Percentiles rank a stretch among this genome's conserved stretches.
Conservation (phyloP, 1,284 basidiomycete species). For the Volvariella surrecta region DNA sequence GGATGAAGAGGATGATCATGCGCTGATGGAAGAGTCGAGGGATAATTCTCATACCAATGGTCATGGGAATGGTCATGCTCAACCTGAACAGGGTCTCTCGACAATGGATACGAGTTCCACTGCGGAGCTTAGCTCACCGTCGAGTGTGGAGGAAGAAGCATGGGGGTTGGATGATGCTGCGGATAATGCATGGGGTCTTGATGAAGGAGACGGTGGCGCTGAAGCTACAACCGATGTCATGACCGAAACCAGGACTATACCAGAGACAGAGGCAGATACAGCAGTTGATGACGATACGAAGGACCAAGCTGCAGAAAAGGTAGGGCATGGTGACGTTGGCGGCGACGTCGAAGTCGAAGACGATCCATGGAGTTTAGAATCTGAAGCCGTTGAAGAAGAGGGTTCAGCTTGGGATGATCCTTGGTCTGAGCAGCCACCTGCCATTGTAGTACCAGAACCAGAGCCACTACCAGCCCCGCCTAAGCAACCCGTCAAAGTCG, state of each 20-base stretch:
- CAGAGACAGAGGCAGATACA: slow-evolving; percentile 1
- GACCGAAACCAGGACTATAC: slow-evolving; percentile 1
- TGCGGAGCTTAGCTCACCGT: not conserved
- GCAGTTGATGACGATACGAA: too few species aligned
- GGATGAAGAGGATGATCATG: slow-evolving; percentile 11
- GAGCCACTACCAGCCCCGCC: slow-evolving; percentile 19
- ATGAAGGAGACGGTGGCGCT: slow-evolving; percentile 1
- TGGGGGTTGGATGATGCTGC: slow-evolving; percentile 19
- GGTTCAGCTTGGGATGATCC: slow-evolving; percentile 46
- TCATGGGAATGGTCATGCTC: not conserved
- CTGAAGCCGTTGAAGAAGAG: slow-evolving; percentile 23
- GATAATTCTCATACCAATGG: slow-evolving; percentile 21
- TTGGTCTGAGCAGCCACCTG: slow-evolving; percentile 39
- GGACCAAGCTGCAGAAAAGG: too few species aligned
- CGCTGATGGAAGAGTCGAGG: slow-evolving; percentile 1
- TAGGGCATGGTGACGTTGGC: not conserved
- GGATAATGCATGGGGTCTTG: slow-evolving; percentile 13
- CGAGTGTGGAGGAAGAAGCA: slow-evolving; percentile 13
- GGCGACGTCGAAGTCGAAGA: slow-evolving; percentile 8
- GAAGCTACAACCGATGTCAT: slow-evolving; percentile 2
- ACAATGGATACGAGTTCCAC: too few species aligned
- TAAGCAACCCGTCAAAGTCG: slow-evolving; percentile 34
- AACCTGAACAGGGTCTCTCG: too few species aligned
- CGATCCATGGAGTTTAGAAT: slow-evolving; percentile 13
- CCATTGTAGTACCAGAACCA: slow-evolving; percentile 14